Evolutionary conservation across 345 rosid species (phyloP).

Genomic region (Streptanthus diversifolius): DNA sequence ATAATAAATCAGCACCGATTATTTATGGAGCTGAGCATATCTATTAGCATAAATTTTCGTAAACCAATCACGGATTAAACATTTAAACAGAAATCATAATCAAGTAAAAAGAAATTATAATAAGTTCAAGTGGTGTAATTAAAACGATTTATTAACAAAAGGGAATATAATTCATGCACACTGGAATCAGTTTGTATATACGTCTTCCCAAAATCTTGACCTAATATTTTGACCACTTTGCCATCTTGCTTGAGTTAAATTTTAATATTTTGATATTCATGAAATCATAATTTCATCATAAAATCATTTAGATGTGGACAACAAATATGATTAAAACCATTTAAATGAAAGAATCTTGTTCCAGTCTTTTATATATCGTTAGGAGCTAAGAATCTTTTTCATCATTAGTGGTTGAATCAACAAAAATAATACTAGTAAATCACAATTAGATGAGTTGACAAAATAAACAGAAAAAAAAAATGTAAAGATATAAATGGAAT

Average conservation of each 20-base stretch:
- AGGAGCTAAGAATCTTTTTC: neutral
- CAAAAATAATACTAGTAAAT: neutral
- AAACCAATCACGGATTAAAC: neutral
- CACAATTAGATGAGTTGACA: conserved; percentile 1
- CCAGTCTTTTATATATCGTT: neutral
- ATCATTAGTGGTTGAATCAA: neutral
- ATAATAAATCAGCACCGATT: neutral
- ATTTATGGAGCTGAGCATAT: neutral
- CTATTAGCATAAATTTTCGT: neutral
- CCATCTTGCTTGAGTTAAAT: neutral
- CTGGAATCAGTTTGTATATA: neutral
- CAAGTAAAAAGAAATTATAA: neutral
- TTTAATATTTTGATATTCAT: neutral
- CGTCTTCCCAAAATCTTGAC: neutral
- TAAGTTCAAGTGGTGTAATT: neutral
- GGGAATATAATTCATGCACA: neutral
- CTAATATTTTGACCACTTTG: neutral
- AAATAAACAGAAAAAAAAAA: neutral
- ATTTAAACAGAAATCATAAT: neutral
- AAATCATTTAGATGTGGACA: neutral
- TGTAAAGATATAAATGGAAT: conserved; percentile 13
- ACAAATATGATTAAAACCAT: neutral
- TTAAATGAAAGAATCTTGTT: neutral
- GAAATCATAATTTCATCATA: neutral
- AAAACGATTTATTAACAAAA: neutral